These are phyloP conservation scores for Coniochaeta sp. DNA, from an alignment of 2,329 filamentous ascomycete species.

Conservation along the genomic window DNA sequence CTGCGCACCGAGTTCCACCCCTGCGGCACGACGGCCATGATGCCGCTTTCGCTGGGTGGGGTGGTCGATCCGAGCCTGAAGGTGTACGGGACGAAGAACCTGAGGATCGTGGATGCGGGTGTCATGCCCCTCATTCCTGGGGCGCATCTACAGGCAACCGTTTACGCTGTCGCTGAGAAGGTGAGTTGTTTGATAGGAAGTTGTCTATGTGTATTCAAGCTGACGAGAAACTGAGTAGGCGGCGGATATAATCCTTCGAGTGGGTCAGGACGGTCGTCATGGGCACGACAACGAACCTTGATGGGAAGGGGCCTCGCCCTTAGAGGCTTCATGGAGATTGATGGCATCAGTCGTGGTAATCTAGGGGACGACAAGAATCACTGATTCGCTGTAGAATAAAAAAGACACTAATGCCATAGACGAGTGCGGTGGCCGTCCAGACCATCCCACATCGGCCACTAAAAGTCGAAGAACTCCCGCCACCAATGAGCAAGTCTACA, in stretches of 20 bases:
- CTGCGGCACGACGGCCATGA: slow-evolving; percentile 10
- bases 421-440: too few species aligned
- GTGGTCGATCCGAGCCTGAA: background rate
- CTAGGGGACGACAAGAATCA: background rate
- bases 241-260: slow-evolving; percentile 9
- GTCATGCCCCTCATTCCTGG: background rate
- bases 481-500: too few species aligned
- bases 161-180: slow-evolving; percentile 1
- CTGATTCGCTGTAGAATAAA: too few species aligned
- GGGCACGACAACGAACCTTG: background rate
- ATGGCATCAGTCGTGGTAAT: background rate
- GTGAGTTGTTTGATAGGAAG: background rate
- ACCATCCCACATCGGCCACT: too few species aligned
- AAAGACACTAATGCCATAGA: too few species aligned
- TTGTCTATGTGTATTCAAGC: background rate
- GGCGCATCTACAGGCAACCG: background rate
- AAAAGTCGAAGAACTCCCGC: too few species aligned
- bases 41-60: slow-evolving; percentile 4
- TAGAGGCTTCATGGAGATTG: background rate
- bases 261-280: background rate
- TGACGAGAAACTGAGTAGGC: slow-evolving; percentile 3
- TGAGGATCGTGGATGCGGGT: background rate
- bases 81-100: background rate
- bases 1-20: slow-evolving; percentile 17
- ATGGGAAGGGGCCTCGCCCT: background rate